These are phyloP conservation scores for Talaromyces sp. DNA, from an alignment of 2,329 filamentous ascomycete species.

Conservation along the genomic window DNA sequence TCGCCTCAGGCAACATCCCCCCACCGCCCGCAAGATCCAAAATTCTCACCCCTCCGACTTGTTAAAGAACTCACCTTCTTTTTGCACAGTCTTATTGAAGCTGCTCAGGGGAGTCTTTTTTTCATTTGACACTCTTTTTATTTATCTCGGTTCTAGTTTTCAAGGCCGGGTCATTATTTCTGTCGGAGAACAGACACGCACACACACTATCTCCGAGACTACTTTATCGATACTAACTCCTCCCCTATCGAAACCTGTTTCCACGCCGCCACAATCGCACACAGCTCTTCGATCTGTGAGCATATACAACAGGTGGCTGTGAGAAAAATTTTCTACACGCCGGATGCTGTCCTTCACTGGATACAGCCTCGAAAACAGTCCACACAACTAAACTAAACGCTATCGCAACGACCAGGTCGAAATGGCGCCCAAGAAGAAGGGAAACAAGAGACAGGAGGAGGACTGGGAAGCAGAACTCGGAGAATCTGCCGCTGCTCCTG, in stretches of 20 bases:
- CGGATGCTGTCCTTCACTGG: conserved; percentile 9
- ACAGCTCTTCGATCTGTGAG: neutral
- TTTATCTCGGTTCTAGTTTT: neutral
- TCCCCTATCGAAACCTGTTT: conserved; percentile 14
- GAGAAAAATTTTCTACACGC: neutral
- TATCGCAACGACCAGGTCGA: conserved; percentile 23
- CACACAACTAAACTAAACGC: neutral
- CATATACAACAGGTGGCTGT: neutral
- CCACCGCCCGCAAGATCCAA: conserved; percentile 18
- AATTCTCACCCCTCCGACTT: conserved; percentile 19
- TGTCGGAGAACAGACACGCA: conserved; percentile 15
- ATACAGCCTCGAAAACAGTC: conserved; percentile 9
- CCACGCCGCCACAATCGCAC: conserved; percentile 7
- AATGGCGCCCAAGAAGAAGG: conserved; percentile 97
- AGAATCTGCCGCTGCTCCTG: conserved; percentile 59
- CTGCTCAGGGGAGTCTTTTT: neutral
- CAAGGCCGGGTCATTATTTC: neutral
- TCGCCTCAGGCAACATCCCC: conserved; percentile 18
- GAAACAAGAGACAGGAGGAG: conserved; percentile 77
- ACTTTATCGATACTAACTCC: conserved; percentile 17
- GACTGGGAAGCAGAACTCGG: conserved; percentile 95
- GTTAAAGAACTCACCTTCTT: neutral
- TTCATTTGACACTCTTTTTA: neutral
- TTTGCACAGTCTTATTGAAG: neutral
- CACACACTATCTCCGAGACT: conserved; percentile 18